A percentile compares a stretch with the other conserved stretches of the same genome.
phyloP scores from a whole-genome alignment of 768 basidiomycete genomes.

The Boletus speciosus region DNA sequence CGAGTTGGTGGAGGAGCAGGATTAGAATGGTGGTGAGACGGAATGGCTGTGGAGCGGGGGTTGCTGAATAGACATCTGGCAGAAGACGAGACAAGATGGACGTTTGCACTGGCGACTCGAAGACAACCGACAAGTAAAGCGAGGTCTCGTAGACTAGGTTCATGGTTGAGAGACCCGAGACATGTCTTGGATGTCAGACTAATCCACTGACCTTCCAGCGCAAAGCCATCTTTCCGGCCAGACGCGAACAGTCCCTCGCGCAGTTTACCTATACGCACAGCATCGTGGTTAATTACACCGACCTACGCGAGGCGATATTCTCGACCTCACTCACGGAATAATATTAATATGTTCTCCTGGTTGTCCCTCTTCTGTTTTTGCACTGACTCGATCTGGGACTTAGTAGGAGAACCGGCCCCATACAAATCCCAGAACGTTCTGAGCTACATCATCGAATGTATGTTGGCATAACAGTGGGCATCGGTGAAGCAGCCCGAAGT shows the following conservation, averaged over 20 bases:
- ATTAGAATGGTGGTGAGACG: slow-evolving; percentile 39
- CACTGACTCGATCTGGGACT: slow-evolving; percentile 14
- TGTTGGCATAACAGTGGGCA: background rate
- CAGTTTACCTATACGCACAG: slow-evolving; percentile 56
- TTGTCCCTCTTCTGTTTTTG: slow-evolving; percentile 43
- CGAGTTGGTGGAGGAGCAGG: slow-evolving; percentile 57
- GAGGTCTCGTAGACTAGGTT: slow-evolving; percentile 70
- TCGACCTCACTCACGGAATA: slow-evolving; percentile 54
- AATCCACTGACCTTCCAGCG: slow-evolving; percentile 56
- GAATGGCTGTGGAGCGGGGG: slow-evolving; percentile 13
- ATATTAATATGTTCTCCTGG: slow-evolving; percentile 66
- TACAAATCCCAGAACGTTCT: slow-evolving; percentile 44
- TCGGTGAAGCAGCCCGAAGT: background rate
- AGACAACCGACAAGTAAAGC: slow-evolving; percentile 59
- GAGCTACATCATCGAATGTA: slow-evolving; percentile 36
- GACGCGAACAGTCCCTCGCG: slow-evolving; percentile 70
- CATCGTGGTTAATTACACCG: background rate
- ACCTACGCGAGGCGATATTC: background rate
- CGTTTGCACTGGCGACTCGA: slow-evolving; percentile 58
- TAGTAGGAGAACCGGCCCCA: slow-evolving; percentile 16
- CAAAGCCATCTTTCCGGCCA: slow-evolving; percentile 55
- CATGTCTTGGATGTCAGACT: background rate
- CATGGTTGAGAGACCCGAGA: background rate
- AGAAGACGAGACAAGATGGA: slow-evolving; percentile 61
- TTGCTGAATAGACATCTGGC: slow-evolving; percentile 41